Evolutionary conservation across 768 basidiomycete species (phyloP), one percentile per base, ranked within the genome.

Genomic region (Hygrocybe coccinea): DNA sequence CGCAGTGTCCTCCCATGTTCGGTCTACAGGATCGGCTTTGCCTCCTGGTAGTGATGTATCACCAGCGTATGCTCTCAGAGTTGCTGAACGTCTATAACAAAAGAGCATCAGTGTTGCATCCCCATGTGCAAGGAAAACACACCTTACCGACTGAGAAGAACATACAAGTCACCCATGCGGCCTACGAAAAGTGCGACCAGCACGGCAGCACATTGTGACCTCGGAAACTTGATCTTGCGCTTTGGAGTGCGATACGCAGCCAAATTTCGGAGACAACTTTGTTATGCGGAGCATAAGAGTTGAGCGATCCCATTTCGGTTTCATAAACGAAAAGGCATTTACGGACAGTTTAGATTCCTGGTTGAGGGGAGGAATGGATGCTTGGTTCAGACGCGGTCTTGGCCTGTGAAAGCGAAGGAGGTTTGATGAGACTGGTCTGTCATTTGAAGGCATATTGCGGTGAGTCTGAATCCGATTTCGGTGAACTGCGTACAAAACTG

Each of bases 11-110:
- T 94, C 93, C 2, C 85, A 72, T 38, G 79, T 82, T 59, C 62
- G 66, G 66, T 95, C 92, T 38, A 72, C 75, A 2, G 74, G 72
- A 14, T 95, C 92, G 6, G 85, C 78, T 65, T 85, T 91, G 0
- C 93, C 92, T 5, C 93, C 92, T 0, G 92, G 93, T 4, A 95
- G 71, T 1, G 90, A 87, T 0, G 93, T 95, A 66, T 95, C 93
- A 0, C 90, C 90, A 0, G 92, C 88, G 62, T 89, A 95, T 8
- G 85, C 78, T 36, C 83, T 75, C 61, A 95, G 71, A 2, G 80
- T 80, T 0, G 85, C 76, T 1, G 91, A 84, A 2, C 92, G 84
- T 58, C 92, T 95, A 41, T 45, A 15, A 12, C 49, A 12, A 15
- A 48, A 10, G 7, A 25, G 7, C 2, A 15, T 10, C 38, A 15